Percentiles rank a stretch among this genome's conserved stretches.
Conservation (phyloP, 2,329 filamentous ascomycete genomes). For the Penicillium griseofulvum region DNA sequence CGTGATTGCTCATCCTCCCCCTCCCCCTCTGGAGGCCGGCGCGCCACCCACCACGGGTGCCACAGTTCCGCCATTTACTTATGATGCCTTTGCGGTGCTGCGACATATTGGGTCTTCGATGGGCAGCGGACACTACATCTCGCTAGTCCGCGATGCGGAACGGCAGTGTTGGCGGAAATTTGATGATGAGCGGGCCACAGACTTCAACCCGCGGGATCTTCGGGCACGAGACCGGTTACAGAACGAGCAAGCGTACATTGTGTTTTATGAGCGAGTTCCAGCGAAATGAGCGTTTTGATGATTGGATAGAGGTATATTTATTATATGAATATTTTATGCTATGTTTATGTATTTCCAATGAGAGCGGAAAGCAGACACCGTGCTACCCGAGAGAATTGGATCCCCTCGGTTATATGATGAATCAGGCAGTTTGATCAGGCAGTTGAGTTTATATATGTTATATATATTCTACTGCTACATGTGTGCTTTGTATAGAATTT, state of each 20-base stretch:
- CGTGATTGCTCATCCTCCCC: constrained; percentile 50
- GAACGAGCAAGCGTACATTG: constrained; percentile 64
- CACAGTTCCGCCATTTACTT: constrained; percentile 61
- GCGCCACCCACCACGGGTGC: constrained; percentile 53
- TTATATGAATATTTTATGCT: not conserved
- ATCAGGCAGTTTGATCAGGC: not conserved
- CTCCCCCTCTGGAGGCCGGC: constrained; percentile 29
- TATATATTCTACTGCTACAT: not conserved
- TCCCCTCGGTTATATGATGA: constrained; percentile 28
- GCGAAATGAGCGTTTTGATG: constrained; percentile 35
- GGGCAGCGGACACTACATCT: constrained; percentile 76
- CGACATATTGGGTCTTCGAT: constrained; percentile 68
- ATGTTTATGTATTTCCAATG: no score
- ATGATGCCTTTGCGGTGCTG: constrained; percentile 84
- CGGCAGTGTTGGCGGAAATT: constrained; percentile 60
- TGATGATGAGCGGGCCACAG: constrained; percentile 56
- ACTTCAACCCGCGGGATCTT: constrained; percentile 57
- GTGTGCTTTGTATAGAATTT: no score
- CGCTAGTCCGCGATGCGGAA: constrained; percentile 62
- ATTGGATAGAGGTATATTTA: constrained; percentile 17
- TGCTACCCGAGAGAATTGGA: constrained; percentile 20
- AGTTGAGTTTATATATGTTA: not conserved
- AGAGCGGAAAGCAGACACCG: constrained; percentile 14
- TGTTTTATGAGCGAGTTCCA: constrained; percentile 59
- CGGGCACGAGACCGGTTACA: constrained; percentile 52